A percentile compares a stretch with the other conserved stretches of the same genome.
Conservation (phyloP, 129 eudicot genomes). For the Tanacetum coccineum region DNA sequence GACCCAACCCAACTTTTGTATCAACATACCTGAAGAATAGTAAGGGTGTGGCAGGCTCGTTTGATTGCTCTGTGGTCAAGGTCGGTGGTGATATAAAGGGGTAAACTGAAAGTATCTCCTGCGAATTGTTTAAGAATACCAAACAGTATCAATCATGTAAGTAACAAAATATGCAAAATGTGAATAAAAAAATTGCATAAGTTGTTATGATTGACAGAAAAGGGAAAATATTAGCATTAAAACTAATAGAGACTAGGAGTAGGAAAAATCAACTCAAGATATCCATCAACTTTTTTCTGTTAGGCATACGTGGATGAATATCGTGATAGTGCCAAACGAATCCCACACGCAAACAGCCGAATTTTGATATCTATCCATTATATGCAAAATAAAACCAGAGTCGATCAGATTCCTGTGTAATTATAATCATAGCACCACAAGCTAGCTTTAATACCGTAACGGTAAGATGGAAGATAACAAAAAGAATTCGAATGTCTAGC, state of each 20-base stretch:
- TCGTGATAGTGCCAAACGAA: conserved; percentile 62
- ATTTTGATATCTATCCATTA: conserved; percentile 60
- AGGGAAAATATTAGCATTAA: no score
- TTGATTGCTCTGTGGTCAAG: conserved; percentile 12
- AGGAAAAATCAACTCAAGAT: not conserved
- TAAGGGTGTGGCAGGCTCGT: conserved; percentile 23
- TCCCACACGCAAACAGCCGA: conserved; percentile 65
- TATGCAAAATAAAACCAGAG: not conserved
- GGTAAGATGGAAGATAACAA: not conserved
- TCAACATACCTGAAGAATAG: conserved; percentile 22
- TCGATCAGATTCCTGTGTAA: no score
- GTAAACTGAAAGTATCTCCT: conserved; percentile 19
- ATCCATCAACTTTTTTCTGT: not conserved
- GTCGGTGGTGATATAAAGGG: conserved; percentile 18
- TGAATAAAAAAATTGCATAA: not conserved
- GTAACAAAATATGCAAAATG: not conserved
- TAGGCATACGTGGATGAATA: conserved; percentile 45
- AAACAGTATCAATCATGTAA: not conserved
- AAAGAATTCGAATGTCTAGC: not conserved
- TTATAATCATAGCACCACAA: no score
- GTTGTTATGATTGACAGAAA: not conserved
- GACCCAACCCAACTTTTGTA: no score
- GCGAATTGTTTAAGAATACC: not conserved
- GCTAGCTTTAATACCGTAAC: not conserved
- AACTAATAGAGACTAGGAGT: no score